Percentiles rank a stretch among this genome's conserved stretches.
Conservation (phyloP, 2,329 filamentous ascomycete genomes). For the Aureobasidium sp. region DNA sequence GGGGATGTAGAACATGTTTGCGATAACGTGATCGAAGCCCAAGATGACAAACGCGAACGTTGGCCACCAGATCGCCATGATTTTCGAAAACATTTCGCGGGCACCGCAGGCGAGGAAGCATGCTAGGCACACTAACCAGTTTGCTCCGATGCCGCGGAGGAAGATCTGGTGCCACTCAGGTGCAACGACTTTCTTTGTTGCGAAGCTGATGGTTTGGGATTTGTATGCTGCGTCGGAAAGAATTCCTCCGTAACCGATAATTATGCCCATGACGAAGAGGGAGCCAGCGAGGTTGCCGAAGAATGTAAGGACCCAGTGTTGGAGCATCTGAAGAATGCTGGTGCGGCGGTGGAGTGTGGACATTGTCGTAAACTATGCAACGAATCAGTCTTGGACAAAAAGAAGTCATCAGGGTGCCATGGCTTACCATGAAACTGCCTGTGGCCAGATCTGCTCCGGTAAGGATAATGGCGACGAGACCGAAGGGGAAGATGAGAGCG, state of each 20-base stretch:
- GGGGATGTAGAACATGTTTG: slow-evolving; percentile 45
- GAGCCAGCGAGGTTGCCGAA: slow-evolving; percentile 28
- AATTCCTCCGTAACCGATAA: slow-evolving; percentile 27
- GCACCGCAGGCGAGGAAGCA: slow-evolving; percentile 44
- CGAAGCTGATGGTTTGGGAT: slow-evolving; percentile 39
- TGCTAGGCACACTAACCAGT: slow-evolving; percentile 46
- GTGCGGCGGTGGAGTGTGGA: slow-evolving; percentile 37
- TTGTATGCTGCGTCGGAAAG: slow-evolving; percentile 35
- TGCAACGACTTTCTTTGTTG: slow-evolving; percentile 43
- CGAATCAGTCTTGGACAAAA: not conserved
- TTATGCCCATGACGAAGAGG: slow-evolving; percentile 27
- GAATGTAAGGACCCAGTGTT: slow-evolving; percentile 27
- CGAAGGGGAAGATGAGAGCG: slow-evolving; percentile 31
- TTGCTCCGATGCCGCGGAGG: slow-evolving; percentile 44
- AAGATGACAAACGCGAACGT: slow-evolving; percentile 46
- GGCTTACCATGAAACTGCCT: slow-evolving; percentile 26
- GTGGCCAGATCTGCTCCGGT: slow-evolving; percentile 31
- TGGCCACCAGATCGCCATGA: slow-evolving; percentile 51
- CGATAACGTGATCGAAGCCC: slow-evolving; percentile 49
- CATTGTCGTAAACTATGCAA: slow-evolving; percentile 36
- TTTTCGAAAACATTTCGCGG: slow-evolving; percentile 47
- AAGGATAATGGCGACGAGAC: slow-evolving; percentile 27
- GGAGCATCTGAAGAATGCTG: slow-evolving; percentile 22
- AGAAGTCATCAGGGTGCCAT: not conserved
- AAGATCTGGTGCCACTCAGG: slow-evolving; percentile 49